Conservation (phyloP, 345 rosid species). For the Reutealis trisperma region DNA sequence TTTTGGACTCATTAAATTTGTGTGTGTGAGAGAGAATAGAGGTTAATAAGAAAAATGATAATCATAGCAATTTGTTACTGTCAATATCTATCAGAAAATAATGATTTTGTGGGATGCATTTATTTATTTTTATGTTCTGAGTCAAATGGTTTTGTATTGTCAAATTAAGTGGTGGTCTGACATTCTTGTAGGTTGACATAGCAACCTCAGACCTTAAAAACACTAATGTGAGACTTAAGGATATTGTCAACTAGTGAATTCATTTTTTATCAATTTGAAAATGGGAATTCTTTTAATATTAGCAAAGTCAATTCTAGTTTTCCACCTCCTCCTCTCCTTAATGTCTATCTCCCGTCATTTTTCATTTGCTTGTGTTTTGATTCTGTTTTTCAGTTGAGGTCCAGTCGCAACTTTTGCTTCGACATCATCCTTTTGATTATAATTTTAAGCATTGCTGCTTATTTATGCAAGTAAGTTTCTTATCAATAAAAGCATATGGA, state of each 20-base stretch:
- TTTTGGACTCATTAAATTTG: background rate
- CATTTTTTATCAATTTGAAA: background rate
- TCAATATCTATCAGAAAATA: background rate
- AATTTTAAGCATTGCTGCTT: constrained; percentile 35
- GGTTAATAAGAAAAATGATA: background rate
- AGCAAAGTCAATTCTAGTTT: background rate
- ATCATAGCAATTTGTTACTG: background rate
- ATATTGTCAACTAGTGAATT: constrained; percentile 28
- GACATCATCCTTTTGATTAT: constrained; percentile 32
- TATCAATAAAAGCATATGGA: background rate
- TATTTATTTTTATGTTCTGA: background rate
- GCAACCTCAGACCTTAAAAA: constrained; percentile 30
- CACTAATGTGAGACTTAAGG: constrained; percentile 37
- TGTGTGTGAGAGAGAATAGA: background rate
- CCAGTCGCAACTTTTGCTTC: constrained; percentile 39
- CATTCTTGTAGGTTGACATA: constrained; percentile 23
- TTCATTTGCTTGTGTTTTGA: background rate
- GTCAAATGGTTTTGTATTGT: background rate
- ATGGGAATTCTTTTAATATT: background rate
- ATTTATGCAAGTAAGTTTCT: constrained; percentile 33
- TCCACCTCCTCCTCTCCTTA: background rate
- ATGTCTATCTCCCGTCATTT: background rate
- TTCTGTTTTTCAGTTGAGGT: constrained; percentile 29
- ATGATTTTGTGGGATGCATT: too few relatives aligned
- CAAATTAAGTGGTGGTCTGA: constrained; percentile 1